Evolutionary conservation across 2,329 filamentous ascomycete species (phyloP).

Genomic region (Trichophyton rubrum): DNA sequence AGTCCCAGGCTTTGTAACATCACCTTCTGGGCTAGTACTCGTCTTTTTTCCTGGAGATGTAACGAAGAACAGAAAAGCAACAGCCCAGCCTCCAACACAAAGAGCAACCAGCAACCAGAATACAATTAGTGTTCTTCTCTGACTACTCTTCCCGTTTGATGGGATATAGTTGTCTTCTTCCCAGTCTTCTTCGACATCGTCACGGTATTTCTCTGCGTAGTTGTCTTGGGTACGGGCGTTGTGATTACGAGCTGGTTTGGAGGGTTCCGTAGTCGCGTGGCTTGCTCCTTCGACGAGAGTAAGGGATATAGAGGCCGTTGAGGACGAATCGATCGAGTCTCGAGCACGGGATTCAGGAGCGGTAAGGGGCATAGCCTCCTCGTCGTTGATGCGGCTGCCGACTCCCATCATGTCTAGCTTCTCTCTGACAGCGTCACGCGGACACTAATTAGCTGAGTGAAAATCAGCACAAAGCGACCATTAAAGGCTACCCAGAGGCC

Average conservation of each 20-base stretch:
- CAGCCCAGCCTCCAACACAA: slow-evolving; percentile 34
- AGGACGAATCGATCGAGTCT: slow-evolving; percentile 15
- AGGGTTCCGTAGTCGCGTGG: background rate
- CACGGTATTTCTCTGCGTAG: slow-evolving; percentile 19
- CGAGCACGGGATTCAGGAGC: slow-evolving; percentile 1
- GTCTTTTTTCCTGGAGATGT: slow-evolving; percentile 17
- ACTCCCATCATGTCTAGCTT: slow-evolving; percentile 7
- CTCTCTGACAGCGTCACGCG: background rate
- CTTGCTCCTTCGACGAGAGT: slow-evolving; percentile 10
- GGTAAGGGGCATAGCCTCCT: slow-evolving; percentile 14
- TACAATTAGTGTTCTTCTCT: slow-evolving; percentile 19
- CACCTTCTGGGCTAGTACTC: background rate
- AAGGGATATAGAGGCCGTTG: slow-evolving; percentile 14
- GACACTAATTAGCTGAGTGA: background rate
- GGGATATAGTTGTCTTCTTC: slow-evolving; percentile 17
- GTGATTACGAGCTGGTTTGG: background rate
- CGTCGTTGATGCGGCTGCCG: slow-evolving; percentile 9
- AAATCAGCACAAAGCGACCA: background rate
- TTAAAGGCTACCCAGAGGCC: background rate
- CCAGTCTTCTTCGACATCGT: slow-evolving; percentile 19
- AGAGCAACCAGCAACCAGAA: slow-evolving; percentile 32
- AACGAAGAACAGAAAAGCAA: slow-evolving; percentile 34
- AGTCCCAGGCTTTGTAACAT: background rate
- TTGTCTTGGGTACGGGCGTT: background rate
- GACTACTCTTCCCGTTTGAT: slow-evolving; percentile 7